These are phyloP conservation scores for Botrytis porri DNA, from an alignment of 2,329 filamentous ascomycete genomes.

Conservation along the genomic window DNA sequence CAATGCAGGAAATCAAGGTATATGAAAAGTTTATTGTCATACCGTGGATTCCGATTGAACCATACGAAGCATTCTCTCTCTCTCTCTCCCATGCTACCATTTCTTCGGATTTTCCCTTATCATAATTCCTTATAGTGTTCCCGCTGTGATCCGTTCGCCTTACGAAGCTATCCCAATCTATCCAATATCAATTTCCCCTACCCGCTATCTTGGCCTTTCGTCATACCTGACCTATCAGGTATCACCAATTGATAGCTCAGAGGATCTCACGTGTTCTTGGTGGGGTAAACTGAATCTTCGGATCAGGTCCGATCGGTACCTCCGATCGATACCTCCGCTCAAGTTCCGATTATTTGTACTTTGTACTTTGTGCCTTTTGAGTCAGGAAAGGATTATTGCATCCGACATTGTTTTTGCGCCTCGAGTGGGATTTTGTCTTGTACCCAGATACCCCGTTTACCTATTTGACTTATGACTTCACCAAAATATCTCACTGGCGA, in stretches of 20 bases:
- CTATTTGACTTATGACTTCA: slow-evolving; percentile 2
- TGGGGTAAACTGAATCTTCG: slow-evolving; percentile 1
- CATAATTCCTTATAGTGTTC: background rate
- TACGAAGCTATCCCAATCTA: background rate
- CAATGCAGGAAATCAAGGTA: background rate
- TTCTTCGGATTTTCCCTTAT: background rate
- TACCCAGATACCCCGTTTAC: background rate
- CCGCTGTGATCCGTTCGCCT: background rate
- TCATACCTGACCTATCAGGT: slow-evolving; percentile 10
- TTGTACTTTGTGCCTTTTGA: background rate
- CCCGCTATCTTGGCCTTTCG: background rate
- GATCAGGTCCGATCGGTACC: background rate
- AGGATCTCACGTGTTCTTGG: slow-evolving; percentile 1
- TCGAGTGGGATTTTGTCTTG: background rate
- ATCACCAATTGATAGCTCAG: background rate
- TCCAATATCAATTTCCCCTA: background rate
- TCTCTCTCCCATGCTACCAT: background rate
- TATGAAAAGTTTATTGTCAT: background rate
- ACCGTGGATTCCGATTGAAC: background rate
- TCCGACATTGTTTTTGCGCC: background rate
- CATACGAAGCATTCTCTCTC: background rate
- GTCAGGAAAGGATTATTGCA: background rate
- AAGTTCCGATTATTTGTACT: background rate
- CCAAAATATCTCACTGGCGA: slow-evolving; percentile 77
- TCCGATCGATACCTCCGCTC: background rate